Conservation (phyloP, 768 basidiomycete species). For the Pleurotus giganteus region DNA sequence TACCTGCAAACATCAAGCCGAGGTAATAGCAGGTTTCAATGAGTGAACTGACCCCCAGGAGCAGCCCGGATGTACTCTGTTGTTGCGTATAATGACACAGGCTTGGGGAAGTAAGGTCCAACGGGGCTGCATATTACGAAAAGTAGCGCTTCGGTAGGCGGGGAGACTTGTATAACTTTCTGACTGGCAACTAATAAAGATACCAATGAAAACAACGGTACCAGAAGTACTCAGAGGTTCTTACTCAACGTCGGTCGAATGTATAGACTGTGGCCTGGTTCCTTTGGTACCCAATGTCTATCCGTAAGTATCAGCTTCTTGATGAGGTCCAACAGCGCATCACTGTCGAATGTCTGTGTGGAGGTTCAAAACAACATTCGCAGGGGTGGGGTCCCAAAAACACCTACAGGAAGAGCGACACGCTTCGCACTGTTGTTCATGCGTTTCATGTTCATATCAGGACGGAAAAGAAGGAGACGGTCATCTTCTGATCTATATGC, state of each 20-base stretch:
- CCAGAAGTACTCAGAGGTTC: slow-evolving; percentile 11
- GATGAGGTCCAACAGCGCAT: slow-evolving; percentile 73
- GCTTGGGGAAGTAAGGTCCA: slow-evolving; percentile 87
- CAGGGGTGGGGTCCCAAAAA: neutral
- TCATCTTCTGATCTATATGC: slow-evolving; percentile 79
- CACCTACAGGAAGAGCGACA: slow-evolving; percentile 69
- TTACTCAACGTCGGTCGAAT: slow-evolving; percentile 77
- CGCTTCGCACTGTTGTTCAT: slow-evolving; percentile 86
- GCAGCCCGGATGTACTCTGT: slow-evolving; percentile 82
- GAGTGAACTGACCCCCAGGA: slow-evolving; percentile 63
- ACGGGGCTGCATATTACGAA: slow-evolving; percentile 85
- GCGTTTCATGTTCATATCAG: slow-evolving; percentile 96
- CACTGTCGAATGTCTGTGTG: slow-evolving; percentile 70
- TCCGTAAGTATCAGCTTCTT: slow-evolving; percentile 85
- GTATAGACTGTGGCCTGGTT: slow-evolving; percentile 88
- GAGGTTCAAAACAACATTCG: slow-evolving; percentile 2
- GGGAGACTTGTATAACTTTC: slow-evolving; percentile 63
- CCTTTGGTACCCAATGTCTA: slow-evolving; percentile 87
- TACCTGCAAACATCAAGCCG: slow-evolving; percentile 42
- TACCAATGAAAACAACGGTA: neutral
- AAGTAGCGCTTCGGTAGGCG: slow-evolving; percentile 78
- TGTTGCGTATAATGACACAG: slow-evolving; percentile 83
- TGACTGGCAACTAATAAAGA: slow-evolving; percentile 68
- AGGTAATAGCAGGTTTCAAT: neutral
- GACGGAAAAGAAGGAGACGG: slow-evolving; percentile 82